A percentile compares a stretch with the other conserved stretches of the same genome.
Conservation (phyloP, 2,329 filamentous ascomycete genomes). For the Raffaelea albimanens region DNA sequence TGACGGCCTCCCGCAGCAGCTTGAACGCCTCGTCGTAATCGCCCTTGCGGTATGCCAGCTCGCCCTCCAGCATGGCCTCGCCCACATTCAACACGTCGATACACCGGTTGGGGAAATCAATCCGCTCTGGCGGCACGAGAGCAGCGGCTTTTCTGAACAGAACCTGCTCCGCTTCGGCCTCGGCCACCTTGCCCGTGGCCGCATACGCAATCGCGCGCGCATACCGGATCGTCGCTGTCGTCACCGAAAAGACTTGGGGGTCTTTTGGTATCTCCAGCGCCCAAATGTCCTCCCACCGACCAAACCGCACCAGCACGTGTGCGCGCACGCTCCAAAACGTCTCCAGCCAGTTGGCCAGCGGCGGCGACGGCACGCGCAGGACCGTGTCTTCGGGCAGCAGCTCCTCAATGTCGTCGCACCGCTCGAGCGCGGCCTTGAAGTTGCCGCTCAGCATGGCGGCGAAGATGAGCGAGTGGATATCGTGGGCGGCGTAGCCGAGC, state of each 20-base stretch:
- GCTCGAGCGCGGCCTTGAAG: slow-evolving; percentile 13
- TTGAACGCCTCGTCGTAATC: slow-evolving; percentile 39
- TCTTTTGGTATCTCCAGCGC: slow-evolving; percentile 33
- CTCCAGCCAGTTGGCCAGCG: slow-evolving; percentile 50
- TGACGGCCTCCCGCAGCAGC: slow-evolving; percentile 35
- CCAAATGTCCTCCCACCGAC: slow-evolving; percentile 44
- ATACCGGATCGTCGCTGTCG: slow-evolving; percentile 44
- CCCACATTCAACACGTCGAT: slow-evolving; percentile 20
- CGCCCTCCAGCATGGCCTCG: slow-evolving; percentile 46
- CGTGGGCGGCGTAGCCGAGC: slow-evolving; percentile 37
- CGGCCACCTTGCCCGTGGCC: slow-evolving; percentile 30
- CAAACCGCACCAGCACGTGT: slow-evolving; percentile 48
- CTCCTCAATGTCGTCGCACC: too few relatives aligned
- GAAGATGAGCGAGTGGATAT: slow-evolving; percentile 16
- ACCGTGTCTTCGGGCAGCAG: too few relatives aligned
- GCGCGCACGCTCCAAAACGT: slow-evolving; percentile 40
- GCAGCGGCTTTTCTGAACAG: slow-evolving; percentile 6
- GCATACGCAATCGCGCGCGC: slow-evolving; percentile 44
- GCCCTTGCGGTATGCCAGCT: slow-evolving; percentile 47
- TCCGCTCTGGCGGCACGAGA: slow-evolving; percentile 23
- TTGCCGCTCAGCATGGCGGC: slow-evolving; percentile 38
- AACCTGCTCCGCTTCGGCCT: slow-evolving; percentile 19
- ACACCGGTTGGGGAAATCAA: slow-evolving; percentile 13
- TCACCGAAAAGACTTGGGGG: slow-evolving; percentile 39
- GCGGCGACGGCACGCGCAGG: slow-evolving; percentile 18